These are phyloP conservation scores for Hypoxylon sp. DNA, from an alignment of 2,329 filamentous ascomycete species.

Conservation along the genomic window DNA sequence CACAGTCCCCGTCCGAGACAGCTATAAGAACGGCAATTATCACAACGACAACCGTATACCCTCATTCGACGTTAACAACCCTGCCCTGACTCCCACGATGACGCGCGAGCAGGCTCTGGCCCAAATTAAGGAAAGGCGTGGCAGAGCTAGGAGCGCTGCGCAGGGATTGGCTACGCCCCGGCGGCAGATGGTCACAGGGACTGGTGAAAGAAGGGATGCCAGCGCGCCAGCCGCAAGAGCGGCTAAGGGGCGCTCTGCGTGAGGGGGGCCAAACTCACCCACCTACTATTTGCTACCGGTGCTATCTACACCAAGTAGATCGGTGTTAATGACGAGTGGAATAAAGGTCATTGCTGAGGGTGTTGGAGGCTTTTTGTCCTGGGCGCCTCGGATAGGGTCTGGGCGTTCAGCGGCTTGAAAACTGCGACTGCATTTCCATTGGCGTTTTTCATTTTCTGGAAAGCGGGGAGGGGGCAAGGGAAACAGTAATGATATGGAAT, in stretches of 20 bases:
- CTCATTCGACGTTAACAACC: conserved; percentile 69
- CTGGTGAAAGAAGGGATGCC: conserved; percentile 61
- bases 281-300: not conserved
- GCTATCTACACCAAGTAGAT: not conserved
- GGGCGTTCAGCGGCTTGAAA: conserved; percentile 30
- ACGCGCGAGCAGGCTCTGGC: conserved; percentile 81
- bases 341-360: conserved; percentile 7
- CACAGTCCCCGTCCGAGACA: conserved; percentile 66
- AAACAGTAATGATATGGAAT: conserved; percentile 1
- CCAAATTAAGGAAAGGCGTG: conserved; percentile 80
- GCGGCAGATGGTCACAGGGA: conserved; percentile 70
- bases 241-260: conserved; percentile 48
- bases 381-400: conserved; percentile 10
- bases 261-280: conserved; percentile 1
- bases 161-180: conserved; percentile 73
- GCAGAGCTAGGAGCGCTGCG: conserved; percentile 77
- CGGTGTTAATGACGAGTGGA: not conserved
- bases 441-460: conserved; percentile 31
- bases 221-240: conserved; percentile 61
- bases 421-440: conserved; percentile 37
- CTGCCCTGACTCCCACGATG: conserved; percentile 75
- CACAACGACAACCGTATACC: conserved; percentile 48
- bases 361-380: conserved; percentile 3
- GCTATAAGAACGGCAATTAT: conserved; percentile 31
- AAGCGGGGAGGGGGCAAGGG: conserved; percentile 9